Conservation (phyloP, 148 eudicot genomes). For the Spergularia bocconei region DNA sequence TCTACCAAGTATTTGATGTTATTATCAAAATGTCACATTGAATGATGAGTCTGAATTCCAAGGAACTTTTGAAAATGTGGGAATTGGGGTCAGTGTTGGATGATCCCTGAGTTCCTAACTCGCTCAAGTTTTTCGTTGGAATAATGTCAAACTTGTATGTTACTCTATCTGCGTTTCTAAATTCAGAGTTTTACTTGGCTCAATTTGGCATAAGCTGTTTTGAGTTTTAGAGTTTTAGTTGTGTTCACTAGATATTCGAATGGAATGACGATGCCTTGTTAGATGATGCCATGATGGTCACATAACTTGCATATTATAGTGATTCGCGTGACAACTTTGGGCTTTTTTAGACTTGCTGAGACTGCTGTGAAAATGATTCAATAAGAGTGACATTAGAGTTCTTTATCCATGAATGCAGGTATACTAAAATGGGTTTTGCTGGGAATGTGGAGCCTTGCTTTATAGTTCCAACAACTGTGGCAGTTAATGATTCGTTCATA, state of each 20-base stretch:
- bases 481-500: slow-evolving; percentile 76
- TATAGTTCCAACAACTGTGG: slow-evolving; percentile 76
- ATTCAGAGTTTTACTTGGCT: neutral
- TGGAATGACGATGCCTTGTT: neutral
- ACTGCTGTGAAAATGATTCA: neutral
- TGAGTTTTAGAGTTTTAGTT: neutral
- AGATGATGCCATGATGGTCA: neutral
- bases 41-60: neutral
- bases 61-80: neutral
- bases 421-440: slow-evolving; percentile 97
- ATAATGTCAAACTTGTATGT: neutral
- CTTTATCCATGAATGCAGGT: slow-evolving; percentile 44
- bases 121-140: neutral
- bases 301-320: neutral
- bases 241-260: neutral
- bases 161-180: too few relatives aligned
- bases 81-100: neutral
- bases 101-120: neutral
- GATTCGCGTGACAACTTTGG: neutral
- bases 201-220: neutral
- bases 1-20: neutral
- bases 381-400: neutral
- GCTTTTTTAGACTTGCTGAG: neutral
- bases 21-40: neutral
- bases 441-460: slow-evolving; percentile 96